These are phyloP conservation scores for Astrothelium subdiscretum DNA, from an alignment of 495 filamentous ascomycete genomes.

Conservation along the genomic window DNA sequence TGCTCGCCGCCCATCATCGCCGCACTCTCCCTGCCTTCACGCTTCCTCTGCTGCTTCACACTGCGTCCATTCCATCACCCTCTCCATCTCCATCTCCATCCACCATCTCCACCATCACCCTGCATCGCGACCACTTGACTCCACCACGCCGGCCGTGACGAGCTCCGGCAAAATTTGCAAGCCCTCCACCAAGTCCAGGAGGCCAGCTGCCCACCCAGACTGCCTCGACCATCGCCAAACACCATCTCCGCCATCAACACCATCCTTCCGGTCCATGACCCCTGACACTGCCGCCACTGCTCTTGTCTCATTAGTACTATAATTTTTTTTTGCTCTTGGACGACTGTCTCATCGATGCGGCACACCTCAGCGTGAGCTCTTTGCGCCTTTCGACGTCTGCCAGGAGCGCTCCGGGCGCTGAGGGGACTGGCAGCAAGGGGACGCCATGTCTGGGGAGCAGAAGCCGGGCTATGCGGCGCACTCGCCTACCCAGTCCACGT, in stretches of 20 bases:
- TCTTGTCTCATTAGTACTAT: background rate
- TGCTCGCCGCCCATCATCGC: constrained; percentile 1
- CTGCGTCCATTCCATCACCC: background rate
- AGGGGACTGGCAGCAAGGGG: constrained; percentile 2
- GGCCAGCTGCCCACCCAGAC: background rate
- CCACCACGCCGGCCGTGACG: background rate
- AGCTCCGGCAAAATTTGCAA: background rate
- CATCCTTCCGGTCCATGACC: background rate
- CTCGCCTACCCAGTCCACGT: constrained; percentile 22
- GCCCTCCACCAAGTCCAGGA: background rate
- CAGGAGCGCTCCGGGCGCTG: background rate
- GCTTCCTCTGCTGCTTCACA: background rate
- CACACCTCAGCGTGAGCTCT: background rate
- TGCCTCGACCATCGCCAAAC: background rate
- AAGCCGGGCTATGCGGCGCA: constrained; percentile 14
- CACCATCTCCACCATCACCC: background rate
- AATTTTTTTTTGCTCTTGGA: background rate
- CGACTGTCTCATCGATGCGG: background rate
- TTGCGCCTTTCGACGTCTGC: background rate
- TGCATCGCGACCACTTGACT: background rate
- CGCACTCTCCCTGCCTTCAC: background rate
- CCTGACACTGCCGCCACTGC: background rate
- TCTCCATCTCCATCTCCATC: background rate
- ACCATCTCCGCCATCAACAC: constrained; percentile 1
- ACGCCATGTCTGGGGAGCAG: constrained; percentile 22